Base-by-base conservation (phyloP, 495 filamentous ascomycete species). In the Xylaria cubensis region DNA sequence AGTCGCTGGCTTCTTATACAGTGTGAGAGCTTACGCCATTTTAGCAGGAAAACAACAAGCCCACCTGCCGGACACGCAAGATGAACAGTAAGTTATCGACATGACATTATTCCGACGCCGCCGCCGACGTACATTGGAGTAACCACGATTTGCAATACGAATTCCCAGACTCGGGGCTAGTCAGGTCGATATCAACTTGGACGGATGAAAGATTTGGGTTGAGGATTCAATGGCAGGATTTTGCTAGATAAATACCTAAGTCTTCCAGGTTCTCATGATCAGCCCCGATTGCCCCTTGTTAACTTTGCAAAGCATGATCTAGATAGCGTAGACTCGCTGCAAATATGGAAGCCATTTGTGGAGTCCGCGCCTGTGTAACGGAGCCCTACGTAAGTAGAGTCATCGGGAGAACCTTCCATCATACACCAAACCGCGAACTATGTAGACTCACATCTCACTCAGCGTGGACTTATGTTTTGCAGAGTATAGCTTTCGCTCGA, bases 371-470 rank as follows among this genome's bases (percentile, higher is more conserved):
- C 1, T 56, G 53, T 56, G 53, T 56, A 56, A 56, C 26, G 13
- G 17, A 39, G 36, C 26, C 26, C 13, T 5, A 19, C 34, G 34
- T 29, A 34, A 34, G 32, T 34, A 36, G 34, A 59, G 29, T 29
- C 29, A 59, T 59, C 29, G 15, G 29, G 15, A n/a, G 6, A 59
- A 19, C 7, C 5, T 17, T 36, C 55, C 5, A 32, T 36, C 55
- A 59, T 26, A 32, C 15, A 59, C 5, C 55, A 29, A 56, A 34
- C 29, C 34, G 17, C 8, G 36, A 56, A 50, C 29, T 56, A 55
- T n/a, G 13, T 55, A 29, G 13, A 56, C 13, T 56, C 26, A 15
- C 17, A 21, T 64, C 61, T 64, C 61, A 64, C 61, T 64, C 61
- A 64, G 61, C 61, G 44, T 64, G n/a, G 39, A n/a, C n/a, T n/a